Percentiles rank a stretch among this genome's conserved stretches.
Conservation (phyloP, 345 rosid genomes). For the Euphorbia pulcherrima region DNA sequence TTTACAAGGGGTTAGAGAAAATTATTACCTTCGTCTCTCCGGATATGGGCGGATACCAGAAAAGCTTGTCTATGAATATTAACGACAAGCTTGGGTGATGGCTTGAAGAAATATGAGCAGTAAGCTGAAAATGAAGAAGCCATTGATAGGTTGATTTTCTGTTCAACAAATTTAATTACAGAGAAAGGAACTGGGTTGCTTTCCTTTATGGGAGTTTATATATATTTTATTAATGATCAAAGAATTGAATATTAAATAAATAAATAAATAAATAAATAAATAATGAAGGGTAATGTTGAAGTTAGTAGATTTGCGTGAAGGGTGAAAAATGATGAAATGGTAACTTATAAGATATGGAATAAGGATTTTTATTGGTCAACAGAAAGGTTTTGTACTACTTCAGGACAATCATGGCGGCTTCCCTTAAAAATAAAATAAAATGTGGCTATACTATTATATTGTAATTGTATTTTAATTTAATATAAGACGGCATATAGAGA, state of each 20-base stretch:
- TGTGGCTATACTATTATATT: background rate
- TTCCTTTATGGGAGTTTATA: background rate
- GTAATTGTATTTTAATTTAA: too few relatives aligned
- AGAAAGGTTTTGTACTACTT: background rate
- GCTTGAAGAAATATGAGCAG: background rate
- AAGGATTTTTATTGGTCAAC: background rate
- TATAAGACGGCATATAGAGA: background rate
- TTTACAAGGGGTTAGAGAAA: too few relatives aligned
- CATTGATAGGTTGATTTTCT: background rate
- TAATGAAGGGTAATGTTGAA: background rate
- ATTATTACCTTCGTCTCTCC: background rate
- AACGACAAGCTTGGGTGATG: background rate
- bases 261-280: background rate
- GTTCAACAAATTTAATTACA: background rate
- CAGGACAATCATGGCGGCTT: background rate
- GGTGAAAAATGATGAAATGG: background rate
- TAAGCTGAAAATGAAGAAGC: conserved; percentile 13
- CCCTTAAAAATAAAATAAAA: background rate
- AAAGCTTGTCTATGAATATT: background rate
- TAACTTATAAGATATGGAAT: background rate
- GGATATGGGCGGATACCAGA: background rate
- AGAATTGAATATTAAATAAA: too few relatives aligned
- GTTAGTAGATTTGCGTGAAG: background rate
- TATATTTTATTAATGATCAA: background rate
- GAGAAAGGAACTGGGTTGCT: background rate